phyloP scores from a whole-genome alignment of 371 early-diverging fungal genomes.

The Rhizopus stolonifer region DNA sequence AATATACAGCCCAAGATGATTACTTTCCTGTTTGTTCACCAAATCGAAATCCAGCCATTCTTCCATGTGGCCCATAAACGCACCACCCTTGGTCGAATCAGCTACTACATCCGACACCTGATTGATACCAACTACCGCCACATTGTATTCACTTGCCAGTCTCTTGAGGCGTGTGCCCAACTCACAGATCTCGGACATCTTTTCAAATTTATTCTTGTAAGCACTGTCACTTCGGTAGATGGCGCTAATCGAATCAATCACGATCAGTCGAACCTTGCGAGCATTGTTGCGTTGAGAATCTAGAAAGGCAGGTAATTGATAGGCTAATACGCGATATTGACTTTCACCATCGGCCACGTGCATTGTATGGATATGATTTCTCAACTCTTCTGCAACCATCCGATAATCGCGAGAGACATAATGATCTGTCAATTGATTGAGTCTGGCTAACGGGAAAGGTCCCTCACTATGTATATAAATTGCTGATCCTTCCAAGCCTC shows the following conservation, averaged over 20 bases:
- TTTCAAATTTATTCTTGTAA: slow-evolving; percentile 29
- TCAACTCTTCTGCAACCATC: slow-evolving; percentile 11
- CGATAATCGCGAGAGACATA: slow-evolving; percentile 19
- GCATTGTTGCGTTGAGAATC: slow-evolving; percentile 15
- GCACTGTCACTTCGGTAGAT: slow-evolving; percentile 51
- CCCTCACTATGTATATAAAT: slow-evolving; percentile 69
- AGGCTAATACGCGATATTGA: slow-evolving; percentile 67
- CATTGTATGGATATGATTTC: slow-evolving; percentile 54
- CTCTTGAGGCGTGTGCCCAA: slow-evolving; percentile 62
- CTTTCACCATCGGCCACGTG: slow-evolving; percentile 68
- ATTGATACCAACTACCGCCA: slow-evolving; percentile 62
- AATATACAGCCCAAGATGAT: slow-evolving; percentile 31
- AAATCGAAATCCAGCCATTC: slow-evolving; percentile 37
- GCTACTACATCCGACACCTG: slow-evolving; percentile 39
- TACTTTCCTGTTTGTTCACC: slow-evolving; percentile 12
- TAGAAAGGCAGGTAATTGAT: slow-evolving; percentile 69
- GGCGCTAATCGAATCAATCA: slow-evolving; percentile 87
- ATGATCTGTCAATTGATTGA: slow-evolving; percentile 40
- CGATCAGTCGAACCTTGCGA: slow-evolving; percentile 61
- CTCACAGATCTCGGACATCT: slow-evolving; percentile 57
- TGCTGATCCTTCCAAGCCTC: slow-evolving; percentile 64
- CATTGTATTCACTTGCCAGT: slow-evolving; percentile 55
- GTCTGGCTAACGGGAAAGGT: slow-evolving; percentile 53
- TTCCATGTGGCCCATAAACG: slow-evolving; percentile 15
- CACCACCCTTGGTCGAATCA: slow-evolving; percentile 1